Percentiles rank a stretch among this genome's conserved stretches.
phyloP scores from a whole-genome alignment of 768 basidiomycete genomes.

The Mycena amicta region DNA sequence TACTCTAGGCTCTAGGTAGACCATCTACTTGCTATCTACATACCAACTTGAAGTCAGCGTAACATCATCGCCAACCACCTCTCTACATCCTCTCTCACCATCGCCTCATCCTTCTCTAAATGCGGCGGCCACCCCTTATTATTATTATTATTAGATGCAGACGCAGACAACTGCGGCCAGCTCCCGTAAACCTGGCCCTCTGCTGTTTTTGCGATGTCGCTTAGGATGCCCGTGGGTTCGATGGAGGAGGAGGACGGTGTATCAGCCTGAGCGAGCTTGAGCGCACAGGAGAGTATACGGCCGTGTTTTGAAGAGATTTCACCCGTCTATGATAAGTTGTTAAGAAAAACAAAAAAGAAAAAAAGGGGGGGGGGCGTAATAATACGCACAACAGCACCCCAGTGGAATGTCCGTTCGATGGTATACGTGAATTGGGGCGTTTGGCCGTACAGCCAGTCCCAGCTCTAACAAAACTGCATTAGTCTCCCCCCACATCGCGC shows the following conservation, averaged over 20 bases:
- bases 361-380: background rate
- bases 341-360: background rate
- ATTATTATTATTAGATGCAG: too few species aligned
- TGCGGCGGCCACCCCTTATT: too few species aligned
- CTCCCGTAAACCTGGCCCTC: background rate
- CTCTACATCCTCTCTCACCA: background rate
- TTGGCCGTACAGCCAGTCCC: constrained; percentile 93
- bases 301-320: constrained; percentile 14
- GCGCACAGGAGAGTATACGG: constrained; percentile 12
- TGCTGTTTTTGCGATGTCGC: background rate
- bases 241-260: background rate
- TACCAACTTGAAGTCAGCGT: background rate
- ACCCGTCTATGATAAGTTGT: background rate
- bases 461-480: too few species aligned
- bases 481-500: background rate
- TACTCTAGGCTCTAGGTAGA: background rate
- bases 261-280: background rate
- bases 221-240: background rate
- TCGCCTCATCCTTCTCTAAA: too few species aligned
- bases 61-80: background rate
- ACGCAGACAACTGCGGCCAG: background rate
- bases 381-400: constrained; percentile 52
- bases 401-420: constrained; percentile 43
- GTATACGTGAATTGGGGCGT: constrained; percentile 90
- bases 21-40: background rate